A percentile compares a stretch with the other conserved stretches of the same genome.
These are phyloP conservation scores for Umbelopsis ramanniana DNA, from an alignment of 192 early-diverging fungal species.

Conservation along the genomic window DNA sequence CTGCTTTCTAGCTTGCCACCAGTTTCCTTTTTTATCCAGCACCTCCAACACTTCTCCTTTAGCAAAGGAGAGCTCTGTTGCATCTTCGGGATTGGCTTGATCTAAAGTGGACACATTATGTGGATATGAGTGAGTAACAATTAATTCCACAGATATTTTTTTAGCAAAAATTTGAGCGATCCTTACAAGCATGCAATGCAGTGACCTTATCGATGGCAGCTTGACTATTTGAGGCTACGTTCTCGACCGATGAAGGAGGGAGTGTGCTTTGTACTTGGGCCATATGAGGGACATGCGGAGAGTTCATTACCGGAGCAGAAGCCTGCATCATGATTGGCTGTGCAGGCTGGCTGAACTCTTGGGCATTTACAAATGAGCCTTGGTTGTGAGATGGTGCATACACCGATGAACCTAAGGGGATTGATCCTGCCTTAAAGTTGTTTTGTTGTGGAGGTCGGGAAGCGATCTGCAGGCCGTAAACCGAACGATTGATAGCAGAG, in stretches of 20 bases:
- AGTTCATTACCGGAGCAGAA: not conserved
- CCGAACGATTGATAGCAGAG: constrained; percentile 39
- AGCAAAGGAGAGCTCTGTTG: constrained; percentile 86
- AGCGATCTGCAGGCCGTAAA: not conserved
- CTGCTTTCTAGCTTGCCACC: constrained; percentile 90
- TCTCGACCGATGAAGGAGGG: not conserved
- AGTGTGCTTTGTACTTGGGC: not conserved
- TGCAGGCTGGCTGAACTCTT: not conserved
- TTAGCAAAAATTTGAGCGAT: too few relatives aligned
- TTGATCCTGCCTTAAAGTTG: not conserved
- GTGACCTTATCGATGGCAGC: constrained; percentile 34
- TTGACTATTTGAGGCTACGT: constrained; percentile 50
- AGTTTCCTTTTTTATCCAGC: constrained; percentile 92
- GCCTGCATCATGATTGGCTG: constrained; percentile 16
- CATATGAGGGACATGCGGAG: constrained; percentile 12
- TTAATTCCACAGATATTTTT: not conserved
- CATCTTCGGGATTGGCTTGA: constrained; percentile 86
- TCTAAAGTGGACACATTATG: constrained; percentile 44
- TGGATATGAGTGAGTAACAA: not conserved
- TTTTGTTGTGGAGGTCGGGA: not conserved
- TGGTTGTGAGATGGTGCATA: constrained; percentile 9
- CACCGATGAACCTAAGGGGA: constrained; percentile 5
- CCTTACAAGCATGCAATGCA: not conserved
- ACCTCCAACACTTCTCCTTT: constrained; percentile 90
- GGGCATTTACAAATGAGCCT: constrained; percentile 14